These are phyloP conservation scores for Neonectria punicea DNA, from an alignment of 2,329 filamentous ascomycete genomes.

Conservation along the genomic window DNA sequence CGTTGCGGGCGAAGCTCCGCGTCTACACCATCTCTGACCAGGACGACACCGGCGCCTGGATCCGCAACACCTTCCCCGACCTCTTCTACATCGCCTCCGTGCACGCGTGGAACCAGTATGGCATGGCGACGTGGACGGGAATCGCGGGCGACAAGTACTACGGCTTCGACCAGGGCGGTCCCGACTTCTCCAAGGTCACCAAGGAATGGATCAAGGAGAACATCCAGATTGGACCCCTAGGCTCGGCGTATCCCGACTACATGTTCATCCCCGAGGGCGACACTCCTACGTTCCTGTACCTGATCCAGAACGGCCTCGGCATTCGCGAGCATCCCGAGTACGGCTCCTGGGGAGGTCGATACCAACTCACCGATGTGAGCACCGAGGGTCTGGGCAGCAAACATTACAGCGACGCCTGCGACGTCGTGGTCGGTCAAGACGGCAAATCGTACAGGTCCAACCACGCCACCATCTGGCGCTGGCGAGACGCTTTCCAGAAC, in stretches of 20 bases:
- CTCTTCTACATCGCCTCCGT: constrained; percentile 66
- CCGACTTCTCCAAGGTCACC: constrained; percentile 59
- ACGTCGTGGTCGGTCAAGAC: constrained; percentile 42
- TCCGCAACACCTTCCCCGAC: constrained; percentile 63
- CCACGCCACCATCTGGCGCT: constrained; percentile 55
- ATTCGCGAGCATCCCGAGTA: constrained; percentile 57
- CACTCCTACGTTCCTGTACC: constrained; percentile 61
- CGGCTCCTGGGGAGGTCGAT: constrained; percentile 62
- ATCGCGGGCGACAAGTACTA: constrained; percentile 57
- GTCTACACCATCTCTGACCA: constrained; percentile 69
- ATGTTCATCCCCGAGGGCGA: constrained; percentile 65
- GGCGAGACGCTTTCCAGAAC: constrained; percentile 53
- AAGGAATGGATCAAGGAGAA: constrained; percentile 63
- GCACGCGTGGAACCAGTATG: constrained; percentile 67
- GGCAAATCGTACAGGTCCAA: constrained; percentile 41
- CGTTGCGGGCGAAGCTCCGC: constrained; percentile 55
- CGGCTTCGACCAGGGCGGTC: constrained; percentile 41
- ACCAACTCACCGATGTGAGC: constrained; percentile 48
- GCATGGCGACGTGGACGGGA: constrained; percentile 64
- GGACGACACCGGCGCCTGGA: constrained; percentile 67
- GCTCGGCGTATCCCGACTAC: constrained; percentile 57
- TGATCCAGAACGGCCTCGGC: constrained; percentile 47
- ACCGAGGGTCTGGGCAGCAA: constrained; percentile 25
- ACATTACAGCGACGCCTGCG: constrained; percentile 47
- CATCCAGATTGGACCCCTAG: constrained; percentile 61